A percentile compares a stretch with the other conserved stretches of the same genome.
Conservation (phyloP, 495 filamentous ascomycete species). For the Penicillium cinerascens region DNA sequence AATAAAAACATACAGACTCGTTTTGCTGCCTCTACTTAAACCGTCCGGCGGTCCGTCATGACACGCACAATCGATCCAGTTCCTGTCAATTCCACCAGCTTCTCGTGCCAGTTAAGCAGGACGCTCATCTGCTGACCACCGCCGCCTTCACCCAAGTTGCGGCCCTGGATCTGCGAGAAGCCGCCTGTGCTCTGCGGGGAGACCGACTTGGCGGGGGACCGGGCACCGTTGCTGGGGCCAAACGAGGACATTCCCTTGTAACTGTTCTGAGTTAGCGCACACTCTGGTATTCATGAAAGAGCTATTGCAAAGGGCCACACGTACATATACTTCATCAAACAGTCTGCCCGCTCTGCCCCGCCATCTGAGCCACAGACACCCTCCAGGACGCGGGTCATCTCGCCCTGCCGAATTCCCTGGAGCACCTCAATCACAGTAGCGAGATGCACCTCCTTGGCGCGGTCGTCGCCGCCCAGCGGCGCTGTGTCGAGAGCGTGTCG, state of each 20-base stretch:
- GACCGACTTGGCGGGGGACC: constrained; percentile 48
- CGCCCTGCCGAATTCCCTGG: constrained; percentile 83
- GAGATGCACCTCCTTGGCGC: constrained; percentile 80
- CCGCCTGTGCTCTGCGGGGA: constrained; percentile 72
- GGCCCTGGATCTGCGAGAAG: constrained; percentile 75
- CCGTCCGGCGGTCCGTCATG: constrained; percentile 89
- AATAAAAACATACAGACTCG: constrained; percentile 9
- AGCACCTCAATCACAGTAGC: constrained; percentile 81
- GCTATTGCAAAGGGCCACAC: constrained; percentile 15
- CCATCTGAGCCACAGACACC: constrained; percentile 67
- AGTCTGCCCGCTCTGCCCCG: constrained; percentile 62
- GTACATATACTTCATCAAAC: constrained; percentile 53
- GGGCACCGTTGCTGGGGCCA: constrained; percentile 28
- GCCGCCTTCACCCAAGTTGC: constrained; percentile 68
- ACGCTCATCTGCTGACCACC: constrained; percentile 90
- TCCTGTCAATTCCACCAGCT: constrained; percentile 85
- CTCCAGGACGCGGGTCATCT: constrained; percentile 81
- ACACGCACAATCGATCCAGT: constrained; percentile 81
- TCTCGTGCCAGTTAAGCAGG: constrained; percentile 92
- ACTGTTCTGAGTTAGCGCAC: constrained; percentile 33
- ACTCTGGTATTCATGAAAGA: not conserved
- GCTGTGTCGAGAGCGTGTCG: constrained; percentile 72
- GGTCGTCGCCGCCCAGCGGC: constrained; percentile 66
- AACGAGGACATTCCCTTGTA: constrained; percentile 79
- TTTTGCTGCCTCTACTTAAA: constrained; percentile 46